Percentiles rank a stretch among this genome's conserved stretches.
phyloP scores from a whole-genome alignment of 306 rosid species.

The Senna siamea region DNA sequence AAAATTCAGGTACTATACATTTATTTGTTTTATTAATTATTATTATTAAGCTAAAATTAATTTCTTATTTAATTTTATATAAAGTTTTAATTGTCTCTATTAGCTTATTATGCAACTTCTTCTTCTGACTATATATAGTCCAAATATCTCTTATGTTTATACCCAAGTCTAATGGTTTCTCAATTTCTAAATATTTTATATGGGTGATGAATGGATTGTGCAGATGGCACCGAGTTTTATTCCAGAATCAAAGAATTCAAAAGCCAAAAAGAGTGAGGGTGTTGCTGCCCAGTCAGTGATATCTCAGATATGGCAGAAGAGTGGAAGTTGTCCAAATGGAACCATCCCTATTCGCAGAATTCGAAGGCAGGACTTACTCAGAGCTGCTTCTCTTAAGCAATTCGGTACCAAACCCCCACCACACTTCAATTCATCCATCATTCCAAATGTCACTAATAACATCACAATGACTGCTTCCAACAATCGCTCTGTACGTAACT shows the following conservation, averaged over 20 bases:
- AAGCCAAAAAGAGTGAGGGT: background rate
- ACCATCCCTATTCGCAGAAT: slow-evolving; percentile 68
- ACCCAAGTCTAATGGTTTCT: too few relatives aligned
- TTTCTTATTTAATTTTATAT: too few relatives aligned
- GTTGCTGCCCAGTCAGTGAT: background rate
- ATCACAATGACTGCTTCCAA: background rate
- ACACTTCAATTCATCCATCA: background rate
- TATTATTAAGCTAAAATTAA: too few relatives aligned
- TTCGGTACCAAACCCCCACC: slow-evolving; percentile 51
- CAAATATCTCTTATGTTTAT: too few relatives aligned
- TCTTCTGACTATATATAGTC: too few relatives aligned
- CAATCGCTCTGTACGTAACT: slow-evolving; percentile 45
- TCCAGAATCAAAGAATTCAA: slow-evolving; percentile 10
- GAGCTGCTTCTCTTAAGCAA: slow-evolving; percentile 45
- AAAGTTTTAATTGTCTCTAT: too few relatives aligned
- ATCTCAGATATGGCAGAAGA: slow-evolving; percentile 63
- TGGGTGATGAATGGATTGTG: background rate
- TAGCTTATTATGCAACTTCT: too few relatives aligned
- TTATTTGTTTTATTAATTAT: background rate
- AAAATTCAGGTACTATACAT: slow-evolving; percentile 44
- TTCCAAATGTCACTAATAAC: background rate
- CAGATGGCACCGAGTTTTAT: slow-evolving; percentile 54
- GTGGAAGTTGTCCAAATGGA: slow-evolving; percentile 75
- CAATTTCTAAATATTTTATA: too few relatives aligned
- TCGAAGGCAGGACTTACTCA: slow-evolving; percentile 42